Percentiles rank a stretch among this genome's conserved stretches.
These are phyloP conservation scores for Pinus albicaulis DNA, from an alignment of 75 land plant species.

Conservation along the genomic window DNA sequence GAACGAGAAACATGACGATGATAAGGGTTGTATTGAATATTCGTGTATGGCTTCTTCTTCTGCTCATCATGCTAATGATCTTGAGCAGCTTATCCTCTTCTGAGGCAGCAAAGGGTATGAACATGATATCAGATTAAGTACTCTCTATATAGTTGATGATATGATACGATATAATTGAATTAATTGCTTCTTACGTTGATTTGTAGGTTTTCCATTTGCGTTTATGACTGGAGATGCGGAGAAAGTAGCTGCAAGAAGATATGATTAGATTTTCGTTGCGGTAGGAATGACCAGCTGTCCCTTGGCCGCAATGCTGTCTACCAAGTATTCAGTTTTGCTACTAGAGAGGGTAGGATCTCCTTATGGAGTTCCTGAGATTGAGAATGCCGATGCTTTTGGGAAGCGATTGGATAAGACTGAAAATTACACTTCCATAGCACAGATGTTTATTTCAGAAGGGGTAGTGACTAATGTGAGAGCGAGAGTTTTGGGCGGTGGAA, in stretches of 20 bases:
- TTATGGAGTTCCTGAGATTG: too few relatives aligned
- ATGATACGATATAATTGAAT: too few relatives aligned
- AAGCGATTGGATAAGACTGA: not conserved
- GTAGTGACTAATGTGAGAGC: not conserved
- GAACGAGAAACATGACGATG: too few relatives aligned
- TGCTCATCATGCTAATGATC: too few relatives aligned
- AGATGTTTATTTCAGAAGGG: not conserved
- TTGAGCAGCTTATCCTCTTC: too few relatives aligned
- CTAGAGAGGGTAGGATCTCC: not conserved
- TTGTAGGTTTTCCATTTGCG: not conserved
- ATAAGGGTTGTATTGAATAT: too few relatives aligned
- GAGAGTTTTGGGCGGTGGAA: not conserved
- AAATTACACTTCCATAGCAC: not conserved
- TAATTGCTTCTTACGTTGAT: too few relatives aligned
- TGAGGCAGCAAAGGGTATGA: too few relatives aligned
- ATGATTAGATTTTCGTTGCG: too few relatives aligned
- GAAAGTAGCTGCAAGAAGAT: not conserved
- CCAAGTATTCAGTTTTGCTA: conserved; percentile 3
- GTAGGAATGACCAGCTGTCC: not conserved
- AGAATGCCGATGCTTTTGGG: not conserved
- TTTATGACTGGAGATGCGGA: not conserved
- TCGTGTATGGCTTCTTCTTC: too few relatives aligned
- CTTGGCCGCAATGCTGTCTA: conserved; percentile 27
- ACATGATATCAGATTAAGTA: too few relatives aligned
- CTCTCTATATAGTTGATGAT: too few relatives aligned